A percentile compares a stretch with the other conserved stretches of the same genome.
These are phyloP conservation scores for Sistotremastrum niveocremeum DNA, from an alignment of 768 basidiomycete species.

Conservation along the genomic window DNA sequence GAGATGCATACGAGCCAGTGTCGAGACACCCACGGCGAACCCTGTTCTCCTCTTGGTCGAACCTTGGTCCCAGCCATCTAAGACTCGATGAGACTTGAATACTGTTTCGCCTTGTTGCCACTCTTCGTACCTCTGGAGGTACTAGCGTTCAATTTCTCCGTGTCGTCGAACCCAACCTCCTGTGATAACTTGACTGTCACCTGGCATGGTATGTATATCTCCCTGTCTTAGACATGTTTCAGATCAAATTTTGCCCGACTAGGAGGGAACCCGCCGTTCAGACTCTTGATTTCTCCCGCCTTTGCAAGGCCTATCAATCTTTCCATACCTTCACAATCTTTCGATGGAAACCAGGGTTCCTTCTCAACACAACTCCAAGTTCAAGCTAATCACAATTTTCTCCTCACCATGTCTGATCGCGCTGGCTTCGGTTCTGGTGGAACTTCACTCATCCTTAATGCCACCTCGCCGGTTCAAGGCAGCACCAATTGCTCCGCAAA, in stretches of 20 bases:
- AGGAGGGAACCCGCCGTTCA: conserved; percentile 49
- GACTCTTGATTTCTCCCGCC: conserved; percentile 35
- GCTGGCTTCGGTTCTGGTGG: conserved; percentile 60
- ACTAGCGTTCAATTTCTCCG: conserved; percentile 34
- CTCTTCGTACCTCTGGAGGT: conserved; percentile 7
- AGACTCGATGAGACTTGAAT: background rate
- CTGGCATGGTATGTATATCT: conserved; percentile 41
- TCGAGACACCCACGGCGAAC: background rate
- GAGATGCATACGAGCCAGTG: too few species aligned
- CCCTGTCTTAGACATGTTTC: background rate
- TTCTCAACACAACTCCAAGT: conserved; percentile 35
- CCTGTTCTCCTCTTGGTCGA: background rate
- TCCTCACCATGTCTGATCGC: conserved; percentile 60
- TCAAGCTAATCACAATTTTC: conserved; percentile 23
- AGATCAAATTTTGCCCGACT: conserved; percentile 3
- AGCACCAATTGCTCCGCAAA: conserved; percentile 31
- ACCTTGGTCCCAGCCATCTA: background rate
- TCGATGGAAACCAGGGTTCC: conserved; percentile 38
- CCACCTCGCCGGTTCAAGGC: conserved; percentile 29
- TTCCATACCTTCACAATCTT: conserved; percentile 41
- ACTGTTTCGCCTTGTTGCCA: background rate
- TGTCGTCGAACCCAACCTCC: conserved; percentile 31
- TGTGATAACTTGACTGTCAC: conserved; percentile 49
- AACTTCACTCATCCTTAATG: conserved; percentile 32
- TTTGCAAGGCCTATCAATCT: conserved; percentile 42